Percentiles rank a stretch among this genome's conserved stretches.
These are phyloP conservation scores for Plectosphaerella plurivora DNA, from an alignment of 2,329 filamentous ascomycete species.

Conservation along the genomic window DNA sequence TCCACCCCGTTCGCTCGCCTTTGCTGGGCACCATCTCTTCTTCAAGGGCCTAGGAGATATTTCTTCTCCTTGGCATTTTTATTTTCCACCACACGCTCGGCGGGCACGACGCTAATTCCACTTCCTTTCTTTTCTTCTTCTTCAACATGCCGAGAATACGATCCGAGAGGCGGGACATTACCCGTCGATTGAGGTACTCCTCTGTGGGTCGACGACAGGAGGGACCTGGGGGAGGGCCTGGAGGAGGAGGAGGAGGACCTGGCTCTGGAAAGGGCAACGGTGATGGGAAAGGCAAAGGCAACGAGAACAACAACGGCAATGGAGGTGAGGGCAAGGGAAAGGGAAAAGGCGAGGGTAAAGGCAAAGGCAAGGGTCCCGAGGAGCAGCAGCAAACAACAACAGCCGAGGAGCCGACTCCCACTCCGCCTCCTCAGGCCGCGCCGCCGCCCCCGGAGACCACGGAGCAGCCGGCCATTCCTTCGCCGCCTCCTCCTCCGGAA, in stretches of 20 bases:
- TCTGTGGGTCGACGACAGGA: background rate
- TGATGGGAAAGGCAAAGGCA: background rate
- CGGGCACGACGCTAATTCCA: background rate
- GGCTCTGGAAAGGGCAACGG: background rate
- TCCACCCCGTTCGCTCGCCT: background rate
- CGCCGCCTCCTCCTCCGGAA: background rate
- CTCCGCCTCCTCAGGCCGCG: background rate
- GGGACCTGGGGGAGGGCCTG: background rate
- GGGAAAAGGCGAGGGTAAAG: background rate
- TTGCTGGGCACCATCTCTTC: background rate
- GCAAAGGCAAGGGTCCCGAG: background rate
- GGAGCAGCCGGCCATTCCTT: background rate
- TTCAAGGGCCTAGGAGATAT: background rate
- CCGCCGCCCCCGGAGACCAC: background rate
- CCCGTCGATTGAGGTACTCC: background rate
- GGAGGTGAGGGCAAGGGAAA: background rate
- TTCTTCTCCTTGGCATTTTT: background rate
- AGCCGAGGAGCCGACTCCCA: background rate
- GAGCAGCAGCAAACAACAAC: background rate
- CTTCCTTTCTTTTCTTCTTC: background rate
- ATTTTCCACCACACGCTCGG: background rate
- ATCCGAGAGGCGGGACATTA: background rate
- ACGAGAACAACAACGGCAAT: background rate
- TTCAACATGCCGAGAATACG: background rate
- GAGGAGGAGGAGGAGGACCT: background rate